Evolutionary conservation across 768 basidiomycete species (phyloP).

Genomic region (Hericium erinaceus): DNA sequence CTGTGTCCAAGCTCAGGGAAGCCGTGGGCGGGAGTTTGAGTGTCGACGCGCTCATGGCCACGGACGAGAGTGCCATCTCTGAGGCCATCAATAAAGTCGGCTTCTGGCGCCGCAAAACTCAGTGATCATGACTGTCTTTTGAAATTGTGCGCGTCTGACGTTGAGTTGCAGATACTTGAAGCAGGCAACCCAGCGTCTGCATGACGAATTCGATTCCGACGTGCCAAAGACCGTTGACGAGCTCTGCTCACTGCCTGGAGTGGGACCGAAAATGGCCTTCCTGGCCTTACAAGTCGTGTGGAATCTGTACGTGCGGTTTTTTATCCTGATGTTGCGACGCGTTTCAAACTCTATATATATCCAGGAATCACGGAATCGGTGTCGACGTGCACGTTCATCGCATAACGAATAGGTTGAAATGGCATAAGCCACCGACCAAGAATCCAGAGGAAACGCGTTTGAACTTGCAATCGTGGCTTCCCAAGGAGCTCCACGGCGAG

Average conservation of each 20-base stretch:
- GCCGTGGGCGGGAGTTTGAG: conserved; percentile 76
- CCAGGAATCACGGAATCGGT: conserved; percentile 81
- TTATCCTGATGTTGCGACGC: background rate
- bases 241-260: conserved; percentile 79
- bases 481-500: conserved; percentile 57
- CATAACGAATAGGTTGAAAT: conserved; percentile 87
- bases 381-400: conserved; percentile 96
- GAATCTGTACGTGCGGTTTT: conserved; percentile 48
- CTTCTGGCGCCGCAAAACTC: conserved; percentile 84
- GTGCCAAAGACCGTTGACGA: conserved; percentile 86
- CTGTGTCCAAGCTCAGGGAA: conserved; percentile 61
- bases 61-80: conserved; percentile 53
- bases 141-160: background rate
- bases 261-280: conserved; percentile 97
- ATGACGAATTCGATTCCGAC: conserved; percentile 70
- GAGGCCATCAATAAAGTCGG: conserved; percentile 84
- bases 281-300: conserved; percentile 76
- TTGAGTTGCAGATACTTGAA: conserved; percentile 52
- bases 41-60: conserved; percentile 56
- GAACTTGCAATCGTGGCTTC: conserved; percentile 80
- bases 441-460: conserved; percentile 81
- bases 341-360: background rate
- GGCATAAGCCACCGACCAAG: conserved; percentile 82
- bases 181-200: conserved; percentile 57
- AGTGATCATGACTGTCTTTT: conserved; percentile 34